Percentiles rank a stretch among this genome's conserved stretches.
Conservation (phyloP, 176 grass and related monocot genomes). For the Metroxylon sagu region DNA sequence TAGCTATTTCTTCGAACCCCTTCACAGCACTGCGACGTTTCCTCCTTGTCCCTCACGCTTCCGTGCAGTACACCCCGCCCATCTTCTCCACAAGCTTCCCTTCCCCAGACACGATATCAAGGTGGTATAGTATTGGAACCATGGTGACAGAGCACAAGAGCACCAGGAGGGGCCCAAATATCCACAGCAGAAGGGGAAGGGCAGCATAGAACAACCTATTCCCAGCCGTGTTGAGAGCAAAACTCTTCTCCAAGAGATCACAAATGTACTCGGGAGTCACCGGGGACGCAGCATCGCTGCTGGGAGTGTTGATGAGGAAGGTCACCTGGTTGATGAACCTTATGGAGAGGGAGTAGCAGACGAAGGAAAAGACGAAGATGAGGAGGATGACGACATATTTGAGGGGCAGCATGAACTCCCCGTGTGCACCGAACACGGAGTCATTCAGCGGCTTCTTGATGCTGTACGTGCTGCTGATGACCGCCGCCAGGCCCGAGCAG, state of each 20-base stretch:
- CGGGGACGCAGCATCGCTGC: neutral
- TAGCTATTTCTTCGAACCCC: no score
- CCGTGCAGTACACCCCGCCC: neutral
- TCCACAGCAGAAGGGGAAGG: constrained; percentile 69
- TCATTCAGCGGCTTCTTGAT: constrained; percentile 72
- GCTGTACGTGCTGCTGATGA: constrained; percentile 80
- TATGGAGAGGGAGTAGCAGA: constrained; percentile 69
- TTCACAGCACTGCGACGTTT: no score
- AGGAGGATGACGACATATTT: constrained; percentile 52
- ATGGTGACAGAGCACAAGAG: constrained; percentile 41
- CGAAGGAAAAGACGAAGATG: constrained; percentile 69
- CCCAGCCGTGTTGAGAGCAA: constrained; percentile 47
- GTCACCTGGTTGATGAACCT: constrained; percentile 52
- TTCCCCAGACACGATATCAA: constrained; percentile 35
- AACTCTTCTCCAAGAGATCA: constrained; percentile 35
- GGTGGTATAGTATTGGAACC: constrained; percentile 43
- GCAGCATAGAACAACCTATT: constrained; percentile 62
- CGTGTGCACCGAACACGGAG: constrained; percentile 50
- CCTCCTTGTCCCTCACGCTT: neutral
- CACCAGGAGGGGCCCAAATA: constrained; percentile 54
- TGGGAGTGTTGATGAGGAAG: constrained; percentile 62
- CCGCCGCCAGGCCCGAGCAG: constrained; percentile 55
- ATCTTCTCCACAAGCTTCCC: neutral
- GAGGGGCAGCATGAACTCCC: constrained; percentile 45
- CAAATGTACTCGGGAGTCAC: constrained; percentile 37